Evolutionary conservation across 176 grass and related monocot species (phyloP).

Genomic region (Oryza punctata): DNA sequence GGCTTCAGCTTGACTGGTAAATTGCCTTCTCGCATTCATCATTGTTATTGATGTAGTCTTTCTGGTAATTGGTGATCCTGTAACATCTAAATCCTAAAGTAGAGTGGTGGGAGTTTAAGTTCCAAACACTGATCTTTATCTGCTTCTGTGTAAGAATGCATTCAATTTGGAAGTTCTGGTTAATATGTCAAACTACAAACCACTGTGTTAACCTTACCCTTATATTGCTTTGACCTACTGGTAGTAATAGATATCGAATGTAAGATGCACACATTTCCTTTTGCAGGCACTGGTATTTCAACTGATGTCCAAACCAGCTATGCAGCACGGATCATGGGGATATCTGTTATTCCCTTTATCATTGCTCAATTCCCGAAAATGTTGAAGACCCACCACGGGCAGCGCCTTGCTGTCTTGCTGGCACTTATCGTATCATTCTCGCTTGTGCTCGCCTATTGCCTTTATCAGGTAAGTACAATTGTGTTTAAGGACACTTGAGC

Average conservation of each 20-base stretch:
- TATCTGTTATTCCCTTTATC: conserved; percentile 86
- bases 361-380: conserved; percentile 85
- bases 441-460: conserved; percentile 74
- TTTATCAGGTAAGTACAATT: conserved; percentile 74
- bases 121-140: background rate
- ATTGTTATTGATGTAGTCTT: background rate
- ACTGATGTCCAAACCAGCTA: conserved; percentile 87
- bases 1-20: conserved; percentile 78
- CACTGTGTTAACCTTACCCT: background rate
- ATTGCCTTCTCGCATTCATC: background rate
- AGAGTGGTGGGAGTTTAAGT: background rate
- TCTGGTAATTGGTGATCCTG: background rate
- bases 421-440: conserved; percentile 61
- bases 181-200: background rate
- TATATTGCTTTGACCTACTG: conserved; percentile 6
- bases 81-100: background rate
- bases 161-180: background rate
- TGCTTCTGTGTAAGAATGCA: background rate
- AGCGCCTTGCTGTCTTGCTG: conserved; percentile 63
- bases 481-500: background rate
- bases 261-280: background rate
- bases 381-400: conserved; percentile 59
- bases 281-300: conserved; percentile 71
- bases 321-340: conserved; percentile 87
- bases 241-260: background rate